Conservation (phyloP, 306 rosid genomes). For the Trifolium dubium region DNA sequence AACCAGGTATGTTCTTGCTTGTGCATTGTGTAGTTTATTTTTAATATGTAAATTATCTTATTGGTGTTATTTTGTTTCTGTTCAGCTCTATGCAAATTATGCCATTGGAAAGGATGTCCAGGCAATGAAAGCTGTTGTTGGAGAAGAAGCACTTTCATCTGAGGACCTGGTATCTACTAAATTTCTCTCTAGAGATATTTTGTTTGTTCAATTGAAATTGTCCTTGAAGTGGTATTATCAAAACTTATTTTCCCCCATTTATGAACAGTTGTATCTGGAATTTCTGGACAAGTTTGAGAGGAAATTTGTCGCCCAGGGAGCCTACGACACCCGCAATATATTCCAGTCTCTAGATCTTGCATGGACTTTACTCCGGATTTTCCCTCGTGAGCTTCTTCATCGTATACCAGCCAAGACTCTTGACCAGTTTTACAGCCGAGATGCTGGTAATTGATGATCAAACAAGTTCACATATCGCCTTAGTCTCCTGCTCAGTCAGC, state of each 20-base stretch:
- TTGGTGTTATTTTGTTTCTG: slow-evolving; percentile 19
- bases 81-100: slow-evolving; percentile 97
- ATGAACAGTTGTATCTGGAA: slow-evolving; percentile 86
- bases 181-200: slow-evolving; percentile 16
- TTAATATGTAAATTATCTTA: slow-evolving; percentile 22
- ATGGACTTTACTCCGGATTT: slow-evolving; percentile 95
- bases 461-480: slow-evolving; percentile 36
- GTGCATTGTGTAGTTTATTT: neutral
- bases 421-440: slow-evolving; percentile 88
- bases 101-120: slow-evolving; percentile 99
- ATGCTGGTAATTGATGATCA: slow-evolving; percentile 70
- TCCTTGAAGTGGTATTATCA: slow-evolving; percentile 35
- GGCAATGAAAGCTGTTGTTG: slow-evolving; percentile 99
- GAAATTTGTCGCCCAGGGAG: slow-evolving; percentile 96
- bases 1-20: slow-evolving; percentile 74
- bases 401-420: slow-evolving; percentile 99
- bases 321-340: slow-evolving; percentile 95
- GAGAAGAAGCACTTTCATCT: slow-evolving; percentile 99
- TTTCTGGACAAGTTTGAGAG: slow-evolving; percentile 99
- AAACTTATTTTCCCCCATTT: neutral
- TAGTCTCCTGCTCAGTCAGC: slow-evolving; percentile 49
- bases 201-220: slow-evolving; percentile 12
- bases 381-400: slow-evolving; percentile 99
- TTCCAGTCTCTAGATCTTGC: slow-evolving; percentile 99
- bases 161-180: slow-evolving; percentile 84